Conservation (phyloP, 345 rosid species). For the Eutrema japonicum region DNA sequence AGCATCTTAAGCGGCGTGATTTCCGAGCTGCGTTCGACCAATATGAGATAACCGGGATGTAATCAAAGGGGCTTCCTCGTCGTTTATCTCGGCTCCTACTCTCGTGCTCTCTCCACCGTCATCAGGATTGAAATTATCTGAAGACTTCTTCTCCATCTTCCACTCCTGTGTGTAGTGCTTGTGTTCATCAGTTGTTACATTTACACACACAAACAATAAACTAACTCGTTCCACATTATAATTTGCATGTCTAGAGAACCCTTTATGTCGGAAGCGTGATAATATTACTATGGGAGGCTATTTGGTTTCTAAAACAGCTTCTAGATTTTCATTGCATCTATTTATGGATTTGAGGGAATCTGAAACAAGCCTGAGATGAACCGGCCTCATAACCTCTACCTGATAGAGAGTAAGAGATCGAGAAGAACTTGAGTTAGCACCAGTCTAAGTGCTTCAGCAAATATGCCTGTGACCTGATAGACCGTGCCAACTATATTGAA, state of each 20-base stretch:
- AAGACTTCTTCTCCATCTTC: slow-evolving; percentile 94
- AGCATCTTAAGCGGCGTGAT: slow-evolving; percentile 27
- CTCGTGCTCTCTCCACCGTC: slow-evolving; percentile 49
- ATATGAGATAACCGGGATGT: slow-evolving; percentile 75
- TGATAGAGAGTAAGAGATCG: not conserved
- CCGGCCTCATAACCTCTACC: slow-evolving; percentile 2
- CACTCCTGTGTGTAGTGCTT: slow-evolving; percentile 63
- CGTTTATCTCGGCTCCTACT: slow-evolving; percentile 51
- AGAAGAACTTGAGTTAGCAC: slow-evolving; percentile 91
- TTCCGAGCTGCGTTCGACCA: slow-evolving; percentile 76
- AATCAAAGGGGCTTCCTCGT: slow-evolving; percentile 86
- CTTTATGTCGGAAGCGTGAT: not conserved
- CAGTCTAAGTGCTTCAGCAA: slow-evolving; percentile 97
- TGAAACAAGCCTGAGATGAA: slow-evolving; percentile 23
- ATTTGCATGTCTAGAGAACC: not conserved
- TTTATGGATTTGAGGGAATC: slow-evolving; percentile 5
- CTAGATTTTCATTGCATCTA: not conserved
- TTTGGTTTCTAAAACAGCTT: not conserved
- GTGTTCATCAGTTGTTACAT: slow-evolving; percentile 24
- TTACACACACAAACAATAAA: not conserved
- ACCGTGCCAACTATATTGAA: slow-evolving; percentile 90
- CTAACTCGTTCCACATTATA: not conserved
- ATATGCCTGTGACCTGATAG: slow-evolving; percentile 93
- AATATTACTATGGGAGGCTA: not conserved
- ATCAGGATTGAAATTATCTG: slow-evolving; percentile 66